Evolutionary conservation across 2,329 filamentous ascomycete species (phyloP).

Genomic region (Apiospora kogelbergensis): DNA sequence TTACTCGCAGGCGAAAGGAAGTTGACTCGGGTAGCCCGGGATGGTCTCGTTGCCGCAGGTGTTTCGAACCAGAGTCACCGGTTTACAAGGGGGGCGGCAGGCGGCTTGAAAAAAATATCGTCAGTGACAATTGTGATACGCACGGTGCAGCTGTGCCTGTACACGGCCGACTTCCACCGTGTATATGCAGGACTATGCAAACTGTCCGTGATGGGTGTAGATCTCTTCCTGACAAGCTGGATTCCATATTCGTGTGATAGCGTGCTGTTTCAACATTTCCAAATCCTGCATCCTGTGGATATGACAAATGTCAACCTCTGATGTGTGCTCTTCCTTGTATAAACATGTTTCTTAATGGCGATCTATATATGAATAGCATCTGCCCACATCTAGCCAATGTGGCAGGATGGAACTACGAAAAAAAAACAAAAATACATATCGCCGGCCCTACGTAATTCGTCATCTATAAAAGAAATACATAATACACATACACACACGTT

Average conservation of each 20-base stretch:
- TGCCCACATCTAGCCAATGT: background rate
- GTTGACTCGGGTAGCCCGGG: background rate
- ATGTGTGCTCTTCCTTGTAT: background rate
- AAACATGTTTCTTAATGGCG: background rate
- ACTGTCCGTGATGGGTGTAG: background rate
- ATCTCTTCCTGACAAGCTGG: background rate
- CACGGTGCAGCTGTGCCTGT: background rate
- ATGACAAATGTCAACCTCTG: slow-evolving; percentile 1
- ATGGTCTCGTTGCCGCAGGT: background rate
- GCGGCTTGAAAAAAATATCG: background rate
- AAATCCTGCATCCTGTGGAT: background rate
- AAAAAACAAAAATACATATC: background rate
- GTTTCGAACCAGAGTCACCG: slow-evolving; percentile 2
- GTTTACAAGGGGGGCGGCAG: too few relatives aligned
- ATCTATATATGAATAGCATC: slow-evolving; percentile 1
- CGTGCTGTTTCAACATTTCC: slow-evolving; percentile 6
- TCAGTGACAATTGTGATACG: background rate
- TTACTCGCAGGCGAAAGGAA: background rate
- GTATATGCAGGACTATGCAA: background rate
- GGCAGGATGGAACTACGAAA: background rate
- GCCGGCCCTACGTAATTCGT: background rate
- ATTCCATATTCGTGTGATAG: background rate
- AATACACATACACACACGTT: background rate
- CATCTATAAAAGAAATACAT: background rate
- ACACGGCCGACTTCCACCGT: background rate